Evolutionary conservation across 2,329 filamentous ascomycete genomes (phyloP).

Genomic region (Claviceps purpurea): DNA sequence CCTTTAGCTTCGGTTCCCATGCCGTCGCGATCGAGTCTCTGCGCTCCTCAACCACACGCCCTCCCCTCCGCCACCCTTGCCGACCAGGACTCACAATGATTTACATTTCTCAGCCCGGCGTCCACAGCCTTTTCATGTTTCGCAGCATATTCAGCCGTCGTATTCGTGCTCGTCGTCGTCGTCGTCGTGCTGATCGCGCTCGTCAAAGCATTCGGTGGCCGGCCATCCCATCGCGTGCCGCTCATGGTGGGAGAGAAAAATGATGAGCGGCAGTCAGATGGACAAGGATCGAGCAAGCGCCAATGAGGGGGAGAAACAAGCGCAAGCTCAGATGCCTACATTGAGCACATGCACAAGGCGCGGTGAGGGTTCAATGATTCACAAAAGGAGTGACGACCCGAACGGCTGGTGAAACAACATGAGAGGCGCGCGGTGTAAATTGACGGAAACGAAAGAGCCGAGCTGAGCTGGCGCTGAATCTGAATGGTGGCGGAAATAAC

Average conservation of each 20-base stretch:
- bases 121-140: conserved; percentile 30
- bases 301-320: background rate
- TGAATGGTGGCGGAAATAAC: too few species aligned
- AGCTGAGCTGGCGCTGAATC: too few species aligned
- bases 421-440: too few species aligned
- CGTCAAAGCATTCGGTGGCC: conserved; percentile 9
- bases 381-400: conserved; percentile 1
- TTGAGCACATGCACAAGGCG: conserved; percentile 1
- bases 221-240: conserved; percentile 20
- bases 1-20: conserved; percentile 3
- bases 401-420: too few species aligned
- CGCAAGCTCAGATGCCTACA: background rate
- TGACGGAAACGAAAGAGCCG: too few species aligned
- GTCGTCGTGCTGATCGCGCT: background rate
- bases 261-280: conserved; percentile 1
- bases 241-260: conserved; percentile 14
- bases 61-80: too few species aligned
- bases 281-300: background rate
- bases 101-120: conserved; percentile 66
- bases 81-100: conserved; percentile 48
- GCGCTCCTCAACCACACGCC: background rate
- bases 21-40: background rate
- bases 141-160: background rate
- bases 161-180: background rate
- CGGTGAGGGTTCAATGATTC: background rate